phyloP scores from a whole-genome alignment of 345 rosid species.

The Geranium brycei region DNA sequence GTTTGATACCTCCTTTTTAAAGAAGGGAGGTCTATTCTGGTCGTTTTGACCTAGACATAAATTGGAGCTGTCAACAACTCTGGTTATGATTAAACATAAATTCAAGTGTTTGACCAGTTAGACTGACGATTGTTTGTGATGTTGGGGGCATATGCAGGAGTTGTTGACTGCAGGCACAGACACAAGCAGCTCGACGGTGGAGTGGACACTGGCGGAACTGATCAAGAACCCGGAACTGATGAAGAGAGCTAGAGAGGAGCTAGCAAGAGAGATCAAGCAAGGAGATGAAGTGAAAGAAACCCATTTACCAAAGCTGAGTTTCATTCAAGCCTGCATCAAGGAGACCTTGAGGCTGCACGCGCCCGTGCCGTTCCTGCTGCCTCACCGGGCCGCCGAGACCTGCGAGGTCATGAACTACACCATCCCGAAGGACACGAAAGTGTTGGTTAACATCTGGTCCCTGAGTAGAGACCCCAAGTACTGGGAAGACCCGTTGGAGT shows the following conservation, averaged over 20 bases:
- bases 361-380: conserved; percentile 15
- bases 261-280: not conserved
- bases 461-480: conserved; percentile 12
- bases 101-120: too few species aligned
- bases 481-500: conserved; percentile 13
- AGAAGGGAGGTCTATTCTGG: too few species aligned
- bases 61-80: too few species aligned
- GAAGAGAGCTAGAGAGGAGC: conserved; percentile 5
- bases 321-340: conserved; percentile 11
- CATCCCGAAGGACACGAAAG: conserved; percentile 13
- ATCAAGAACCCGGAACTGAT: conserved; percentile 5
- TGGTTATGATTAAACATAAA: too few species aligned
- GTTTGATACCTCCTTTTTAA: too few species aligned
- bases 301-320: conserved; percentile 7
- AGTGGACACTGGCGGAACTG: conserved; percentile 19
- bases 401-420: conserved; percentile 12
- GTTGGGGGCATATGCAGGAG: conserved; percentile 4
- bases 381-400: conserved; percentile 10
- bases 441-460: conserved; percentile 17
- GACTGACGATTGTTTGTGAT: not conserved
- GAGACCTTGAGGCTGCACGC: conserved; percentile 20
- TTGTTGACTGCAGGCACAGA: conserved; percentile 15
- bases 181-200: conserved; percentile 10
- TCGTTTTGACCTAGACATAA: too few species aligned
- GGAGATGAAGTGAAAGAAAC: conserved; percentile 3